Conservation (phyloP, 148 eudicot genomes). For the Diospyros lotus region DNA sequence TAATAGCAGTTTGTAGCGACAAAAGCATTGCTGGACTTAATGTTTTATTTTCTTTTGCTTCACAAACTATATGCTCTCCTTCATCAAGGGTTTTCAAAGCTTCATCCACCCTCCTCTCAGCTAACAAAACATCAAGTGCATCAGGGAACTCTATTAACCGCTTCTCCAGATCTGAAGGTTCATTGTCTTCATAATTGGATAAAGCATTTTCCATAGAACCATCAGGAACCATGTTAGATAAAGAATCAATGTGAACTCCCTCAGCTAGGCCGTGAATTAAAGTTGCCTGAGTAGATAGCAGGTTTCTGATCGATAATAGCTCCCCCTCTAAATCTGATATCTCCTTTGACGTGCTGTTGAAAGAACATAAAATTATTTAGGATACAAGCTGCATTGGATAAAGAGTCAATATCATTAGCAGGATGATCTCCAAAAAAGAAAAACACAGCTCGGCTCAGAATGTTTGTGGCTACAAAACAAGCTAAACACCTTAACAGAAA, state of each 20-base stretch:
- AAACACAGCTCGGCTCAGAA: not conserved
- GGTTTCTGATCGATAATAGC: constrained; percentile 89
- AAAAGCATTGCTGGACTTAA: constrained; percentile 44
- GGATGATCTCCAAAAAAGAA: not conserved
- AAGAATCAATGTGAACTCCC: constrained; percentile 77
- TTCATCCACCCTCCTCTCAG: constrained; percentile 92
- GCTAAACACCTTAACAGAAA: not conserved
- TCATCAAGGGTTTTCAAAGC: constrained; percentile 80
- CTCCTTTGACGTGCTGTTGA: constrained; percentile 90
- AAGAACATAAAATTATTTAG: not conserved
- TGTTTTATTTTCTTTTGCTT: constrained; percentile 71
- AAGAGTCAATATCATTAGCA: not conserved
- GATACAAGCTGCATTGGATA: not conserved
- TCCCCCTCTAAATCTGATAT: constrained; percentile 98
- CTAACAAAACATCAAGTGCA: constrained; percentile 86
- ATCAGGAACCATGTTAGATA: constrained; percentile 34
- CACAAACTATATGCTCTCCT: constrained; percentile 69
- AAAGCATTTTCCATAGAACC: constrained; percentile 38
- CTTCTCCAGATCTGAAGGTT: constrained; percentile 74
- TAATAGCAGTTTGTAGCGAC: constrained; percentile 60
- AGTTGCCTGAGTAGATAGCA: constrained; percentile 90
- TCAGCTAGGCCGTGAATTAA: constrained; percentile 90
- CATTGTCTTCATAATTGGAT: constrained; percentile 41
- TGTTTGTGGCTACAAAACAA: not conserved
- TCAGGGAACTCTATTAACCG: constrained; percentile 88